phyloP scores from a whole-genome alignment of 2,329 filamentous ascomycete species.

The Metarhizium anisopliae region DNA sequence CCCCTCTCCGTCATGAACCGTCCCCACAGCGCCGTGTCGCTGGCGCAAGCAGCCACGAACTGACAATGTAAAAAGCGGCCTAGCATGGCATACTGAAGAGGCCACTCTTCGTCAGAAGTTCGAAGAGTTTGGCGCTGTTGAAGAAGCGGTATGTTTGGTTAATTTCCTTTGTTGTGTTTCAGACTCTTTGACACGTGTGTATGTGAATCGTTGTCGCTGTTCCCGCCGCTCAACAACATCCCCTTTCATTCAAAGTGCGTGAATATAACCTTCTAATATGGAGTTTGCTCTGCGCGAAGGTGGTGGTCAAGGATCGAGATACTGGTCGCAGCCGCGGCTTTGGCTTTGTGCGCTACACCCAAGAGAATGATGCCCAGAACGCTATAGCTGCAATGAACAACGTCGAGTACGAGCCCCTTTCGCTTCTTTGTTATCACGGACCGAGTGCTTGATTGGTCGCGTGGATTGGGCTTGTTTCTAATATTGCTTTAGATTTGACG shows the following conservation, averaged over 20 bases:
- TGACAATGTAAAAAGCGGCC: conserved; percentile 53
- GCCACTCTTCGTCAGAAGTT: conserved; percentile 80
- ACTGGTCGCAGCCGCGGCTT: conserved; percentile 95
- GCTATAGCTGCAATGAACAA: conserved; percentile 80
- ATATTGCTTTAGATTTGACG: conserved; percentile 63
- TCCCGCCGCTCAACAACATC: background rate
- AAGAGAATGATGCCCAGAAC: conserved; percentile 65
- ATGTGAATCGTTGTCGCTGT: background rate
- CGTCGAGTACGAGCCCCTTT: conserved; percentile 59
- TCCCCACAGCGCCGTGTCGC: background rate
- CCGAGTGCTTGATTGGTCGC: conserved; percentile 1
- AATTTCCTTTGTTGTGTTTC: conserved; percentile 1
- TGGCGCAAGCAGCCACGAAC: conserved; percentile 12
- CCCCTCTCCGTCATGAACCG: conserved; percentile 2
- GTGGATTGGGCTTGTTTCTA: conserved; percentile 2
- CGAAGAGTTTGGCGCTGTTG: conserved; percentile 79
- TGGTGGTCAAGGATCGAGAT: conserved; percentile 96
- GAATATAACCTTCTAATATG: conserved; percentile 12
- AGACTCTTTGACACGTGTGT: background rate
- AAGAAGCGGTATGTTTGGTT: conserved; percentile 76
- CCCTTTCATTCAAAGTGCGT: conserved; percentile 4
- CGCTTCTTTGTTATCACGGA: conserved; percentile 12
- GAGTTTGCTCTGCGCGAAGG: conserved; percentile 40
- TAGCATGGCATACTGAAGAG: conserved; percentile 98
- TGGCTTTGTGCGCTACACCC: conserved; percentile 85